phyloP scores from a whole-genome alignment of 371 early-diverging fungal genomes.

The Umbelopsis sp. region DNA sequence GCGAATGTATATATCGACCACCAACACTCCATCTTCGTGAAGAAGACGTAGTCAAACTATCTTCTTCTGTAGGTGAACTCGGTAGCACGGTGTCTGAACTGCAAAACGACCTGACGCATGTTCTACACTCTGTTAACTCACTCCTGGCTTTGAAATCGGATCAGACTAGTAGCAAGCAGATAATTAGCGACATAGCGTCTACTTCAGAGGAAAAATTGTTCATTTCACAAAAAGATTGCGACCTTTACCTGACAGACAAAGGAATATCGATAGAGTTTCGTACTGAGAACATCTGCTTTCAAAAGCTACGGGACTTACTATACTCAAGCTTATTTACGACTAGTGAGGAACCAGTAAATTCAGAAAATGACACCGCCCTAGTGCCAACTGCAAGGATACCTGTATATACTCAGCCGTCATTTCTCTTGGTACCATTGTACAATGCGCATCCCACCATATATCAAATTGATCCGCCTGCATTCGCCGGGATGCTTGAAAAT shows the following conservation, averaged over 20 bases:
- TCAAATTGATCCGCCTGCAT: not conserved
- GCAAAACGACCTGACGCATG: conserved; percentile 1
- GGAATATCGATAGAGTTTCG: conserved; percentile 3
- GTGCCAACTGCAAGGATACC: not conserved
- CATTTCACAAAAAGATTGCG: not conserved
- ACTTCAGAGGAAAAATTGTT: not conserved
- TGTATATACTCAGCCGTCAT: not conserved
- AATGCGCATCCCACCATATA: not conserved
- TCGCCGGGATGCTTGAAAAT: not conserved
- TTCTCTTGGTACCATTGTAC: not conserved
- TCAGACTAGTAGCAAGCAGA: not conserved
- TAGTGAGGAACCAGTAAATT: not conserved
- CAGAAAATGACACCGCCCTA: not conserved
- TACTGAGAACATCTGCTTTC: not conserved
- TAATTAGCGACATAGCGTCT: not conserved
- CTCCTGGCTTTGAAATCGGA: not conserved
- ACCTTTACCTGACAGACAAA: not conserved
- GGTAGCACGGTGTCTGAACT: not conserved
- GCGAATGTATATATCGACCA: not conserved
- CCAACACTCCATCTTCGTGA: conserved; percentile 1
- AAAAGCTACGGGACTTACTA: not conserved
- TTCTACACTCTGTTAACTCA: conserved; percentile 5
- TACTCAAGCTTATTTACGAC: not conserved
- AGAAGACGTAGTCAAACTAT: not conserved
- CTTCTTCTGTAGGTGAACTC: not conserved